A percentile compares a stretch with the other conserved stretches of the same genome.
phyloP scores from a whole-genome alignment of 495 filamentous ascomycete genomes.

The Daldinia caldariorum region DNA sequence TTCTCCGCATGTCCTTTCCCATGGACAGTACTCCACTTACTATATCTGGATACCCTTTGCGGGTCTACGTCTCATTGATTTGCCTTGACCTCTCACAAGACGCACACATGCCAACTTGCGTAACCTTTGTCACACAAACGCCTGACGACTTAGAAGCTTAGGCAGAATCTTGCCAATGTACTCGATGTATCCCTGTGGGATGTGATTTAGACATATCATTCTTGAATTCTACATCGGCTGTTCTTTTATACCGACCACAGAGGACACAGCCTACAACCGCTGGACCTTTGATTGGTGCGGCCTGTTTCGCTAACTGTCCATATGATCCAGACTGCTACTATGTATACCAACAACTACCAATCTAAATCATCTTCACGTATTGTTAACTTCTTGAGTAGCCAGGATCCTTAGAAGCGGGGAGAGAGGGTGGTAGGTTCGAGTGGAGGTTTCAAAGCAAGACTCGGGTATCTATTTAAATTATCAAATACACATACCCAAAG shows the following conservation, averaged over 20 bases:
- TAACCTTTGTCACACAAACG: conserved; percentile 32
- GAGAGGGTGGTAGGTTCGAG: conserved; percentile 18
- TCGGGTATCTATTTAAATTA: conserved; percentile 25
- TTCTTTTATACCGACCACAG: conserved; percentile 23
- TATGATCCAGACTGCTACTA: conserved; percentile 19
- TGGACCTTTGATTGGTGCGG: conserved; percentile 30
- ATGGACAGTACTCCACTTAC: conserved; percentile 25
- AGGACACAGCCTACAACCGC: conserved; percentile 1
- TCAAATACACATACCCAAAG: conserved; percentile 21
- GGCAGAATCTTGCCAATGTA: conserved; percentile 30
- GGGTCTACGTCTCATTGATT: conserved; percentile 32
- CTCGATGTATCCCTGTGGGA: conserved; percentile 2
- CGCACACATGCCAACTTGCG: conserved; percentile 19
- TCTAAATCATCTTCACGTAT: not conserved
- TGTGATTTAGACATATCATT: conserved; percentile 13
- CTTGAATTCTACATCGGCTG: conserved; percentile 21
- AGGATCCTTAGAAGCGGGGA: conserved; percentile 26
- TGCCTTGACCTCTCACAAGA: conserved; percentile 13
- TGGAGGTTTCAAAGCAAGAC: conserved; percentile 22
- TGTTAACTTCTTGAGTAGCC: conserved; percentile 10
- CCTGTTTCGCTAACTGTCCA: conserved; percentile 25
- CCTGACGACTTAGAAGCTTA: conserved; percentile 24
- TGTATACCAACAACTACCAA: conserved; percentile 3
- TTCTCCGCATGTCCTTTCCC: conserved; percentile 27
- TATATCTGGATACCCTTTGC: conserved; percentile 13